Evolutionary conservation across 2,329 filamentous ascomycete genomes (phyloP), one percentile per base, ranked within the genome.

Genomic region (Drechslerella coelobrocha): DNA sequence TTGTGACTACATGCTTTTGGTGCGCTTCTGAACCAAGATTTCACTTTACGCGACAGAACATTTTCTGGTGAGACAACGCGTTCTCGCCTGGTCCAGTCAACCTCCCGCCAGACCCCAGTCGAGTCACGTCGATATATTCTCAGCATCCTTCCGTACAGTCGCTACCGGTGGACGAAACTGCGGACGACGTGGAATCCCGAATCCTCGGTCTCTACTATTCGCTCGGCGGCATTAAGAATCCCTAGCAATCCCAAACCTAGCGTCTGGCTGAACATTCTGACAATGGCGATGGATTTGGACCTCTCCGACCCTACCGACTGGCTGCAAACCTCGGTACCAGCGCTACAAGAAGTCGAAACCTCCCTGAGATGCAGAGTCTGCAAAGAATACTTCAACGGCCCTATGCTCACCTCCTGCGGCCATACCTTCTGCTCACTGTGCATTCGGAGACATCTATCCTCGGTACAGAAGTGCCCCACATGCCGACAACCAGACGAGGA

Each of bases 391-490:
- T 97, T 90, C 81, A 87, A 87, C 72, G 96, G 92, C 54, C 94
- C 94, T 0, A 94, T 99, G 85, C 88, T 97, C 73, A 99, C 94
- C 0, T 90, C 90, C 0, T 99, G 94, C 81, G 89, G 87, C 59
- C 94, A 99, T 78, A 97, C 94, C 0, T 99, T 99, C 77, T 99
- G 94, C 82, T 97, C 93, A 5, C 81, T 96, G 59, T 99, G 94
- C 79, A 97, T 99, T 78, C 89, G 94, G 27, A 85, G 92, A 73
- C 91, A 90, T 71, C 83, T 99, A 0, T 88, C 88, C 1, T 84
- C 85, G 29, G 92, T 97, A 74, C 90, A 91, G 7, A 92, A 89
- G 79, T 99, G 94, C 76, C 94, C 94, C 0, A 83, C 91, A 0
- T 99, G 94, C 79, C 87, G 91, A 55, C 82, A 85, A 4, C 79